Percentiles rank a stretch among this genome's conserved stretches.
Evolutionary conservation across 1,139 yeast genomes (phyloP).

Genomic region (Kodamaea arcana): DNA sequence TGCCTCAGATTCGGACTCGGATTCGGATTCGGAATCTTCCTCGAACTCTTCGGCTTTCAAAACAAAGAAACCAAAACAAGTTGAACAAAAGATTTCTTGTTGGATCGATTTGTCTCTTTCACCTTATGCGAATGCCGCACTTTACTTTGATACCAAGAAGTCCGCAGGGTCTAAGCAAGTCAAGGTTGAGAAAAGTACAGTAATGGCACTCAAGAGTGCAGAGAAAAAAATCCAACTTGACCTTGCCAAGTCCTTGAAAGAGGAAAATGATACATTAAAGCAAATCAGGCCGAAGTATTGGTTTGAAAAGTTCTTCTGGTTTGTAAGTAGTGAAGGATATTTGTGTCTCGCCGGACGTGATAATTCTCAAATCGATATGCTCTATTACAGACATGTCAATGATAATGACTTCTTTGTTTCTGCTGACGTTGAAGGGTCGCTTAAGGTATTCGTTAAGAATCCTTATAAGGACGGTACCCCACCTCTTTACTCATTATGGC

Average conservation of each 20-base stretch:
- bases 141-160: slow-evolving; percentile 76
- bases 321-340: slow-evolving; percentile 83
- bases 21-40: slow-evolving; percentile 9
- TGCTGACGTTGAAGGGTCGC: slow-evolving; percentile 71
- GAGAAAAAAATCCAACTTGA: slow-evolving; percentile 76
- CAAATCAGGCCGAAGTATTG: slow-evolving; percentile 72
- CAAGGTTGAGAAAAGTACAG: slow-evolving; percentile 76
- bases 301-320: slow-evolving; percentile 96
- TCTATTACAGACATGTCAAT: slow-evolving; percentile 72
- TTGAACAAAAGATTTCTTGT: slow-evolving; percentile 40
- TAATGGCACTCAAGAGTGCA: slow-evolving; percentile 78
- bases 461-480: slow-evolving; percentile 56
- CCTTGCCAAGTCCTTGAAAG: slow-evolving; percentile 61
- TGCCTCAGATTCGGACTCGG: slow-evolving; percentile 26
- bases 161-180: slow-evolving; percentile 73
- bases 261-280: slow-evolving; percentile 59
- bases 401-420: slow-evolving; percentile 70
- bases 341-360: slow-evolving; percentile 86
- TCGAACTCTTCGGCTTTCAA: slow-evolving; percentile 9
- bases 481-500: slow-evolving; percentile 72
- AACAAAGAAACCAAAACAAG: slow-evolving; percentile 11
- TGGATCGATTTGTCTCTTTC: slow-evolving; percentile 66
- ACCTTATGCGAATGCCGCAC: slow-evolving; percentile 89
- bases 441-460: slow-evolving; percentile 77
- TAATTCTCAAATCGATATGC: slow-evolving; percentile 74